Conservation (phyloP, 768 basidiomycete species). For the Rhodotorula paludigena region DNA sequence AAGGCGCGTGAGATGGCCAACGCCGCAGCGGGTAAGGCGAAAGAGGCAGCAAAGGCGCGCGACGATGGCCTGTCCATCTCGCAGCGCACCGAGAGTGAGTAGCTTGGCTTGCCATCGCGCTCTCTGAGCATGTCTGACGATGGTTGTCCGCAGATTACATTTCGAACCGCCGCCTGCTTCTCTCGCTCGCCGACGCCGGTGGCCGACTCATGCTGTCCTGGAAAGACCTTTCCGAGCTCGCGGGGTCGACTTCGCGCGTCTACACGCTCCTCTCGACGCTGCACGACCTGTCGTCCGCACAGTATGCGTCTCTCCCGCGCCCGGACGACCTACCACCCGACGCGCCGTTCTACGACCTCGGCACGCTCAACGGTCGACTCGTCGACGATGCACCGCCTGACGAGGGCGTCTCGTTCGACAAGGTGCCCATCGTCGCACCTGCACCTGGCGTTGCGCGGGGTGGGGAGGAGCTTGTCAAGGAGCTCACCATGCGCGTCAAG, state of each 20-base stretch:
- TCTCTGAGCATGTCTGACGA: background rate
- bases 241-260: constrained; percentile 82
- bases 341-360: constrained; percentile 58
- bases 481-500: constrained; percentile 61
- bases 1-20: constrained; percentile 11
- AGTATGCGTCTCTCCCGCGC: constrained; percentile 52
- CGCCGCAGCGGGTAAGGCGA: background rate
- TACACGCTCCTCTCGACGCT: constrained; percentile 82
- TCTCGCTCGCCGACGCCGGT: constrained; percentile 94
- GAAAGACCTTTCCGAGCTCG: constrained; percentile 91
- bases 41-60: background rate
- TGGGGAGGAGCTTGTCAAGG: constrained; percentile 60
- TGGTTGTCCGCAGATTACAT: constrained; percentile 62
- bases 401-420: constrained; percentile 44
- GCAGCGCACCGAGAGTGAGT: constrained; percentile 54
- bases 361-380: constrained; percentile 59
- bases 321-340: constrained; percentile 47
- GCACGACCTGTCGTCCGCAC: constrained; percentile 58
- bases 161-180: constrained; percentile 79
- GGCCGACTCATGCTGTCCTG: constrained; percentile 94
- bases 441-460: constrained; percentile 48
- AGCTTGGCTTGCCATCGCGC: background rate
- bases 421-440: constrained; percentile 51
- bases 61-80: constrained; percentile 48
- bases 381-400: constrained; percentile 8